Base-by-base conservation (phyloP, 129 eudicot genomes). In the Helichrysum umbraculigerum region DNA sequence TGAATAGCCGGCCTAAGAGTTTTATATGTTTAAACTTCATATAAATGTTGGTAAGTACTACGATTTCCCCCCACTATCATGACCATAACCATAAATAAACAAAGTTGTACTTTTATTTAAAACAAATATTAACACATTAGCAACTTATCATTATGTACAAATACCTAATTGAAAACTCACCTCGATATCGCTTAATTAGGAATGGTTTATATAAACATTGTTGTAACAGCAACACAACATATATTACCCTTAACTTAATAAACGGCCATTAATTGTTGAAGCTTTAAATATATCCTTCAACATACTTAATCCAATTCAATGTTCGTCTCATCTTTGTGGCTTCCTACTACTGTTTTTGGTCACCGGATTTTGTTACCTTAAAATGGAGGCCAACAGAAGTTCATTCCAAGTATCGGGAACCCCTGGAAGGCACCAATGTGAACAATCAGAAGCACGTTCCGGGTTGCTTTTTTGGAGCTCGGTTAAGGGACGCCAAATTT, bases 381-480 rank as follows among this genome's bases (percentile, higher is more conserved):
- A 37, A 37, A 37, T 37, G 42, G 42, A 37, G 3, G 59, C 57
- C 37, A 58, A 41, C 15, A 74, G 70, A 62, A 74, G 78, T 62
- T 74, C 70, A 60, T 74, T 74, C 78, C 78, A 74, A 3, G 37
- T 62, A 60, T 60, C 78, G 22, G 78, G 78, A 42, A 74, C 70
- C n/a, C 76, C 76, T 6, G 76, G 76, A 34, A 71, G 76, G 17
- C 76, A 73, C 77, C 77, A 73, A 57, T 75, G 79, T 44, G 63
- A 42, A 35, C 79, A 75, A 75, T 75, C 79, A 42, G 79, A 41
- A 60, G 16, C 22, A 44, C 41, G 21, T 74, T 62, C 33, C 15
- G 59, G 70, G 11, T 25, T 63, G 25, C 22, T 58, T 7, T 11
- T 60, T 74, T 74, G 70, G 9, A n/a, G 57, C 7, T 74, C 70